A percentile compares a stretch with the other conserved stretches of the same genome.
Evolutionary conservation across 768 basidiomycete genomes (phyloP).

Genomic region (Boletus rubescentipes): DNA sequence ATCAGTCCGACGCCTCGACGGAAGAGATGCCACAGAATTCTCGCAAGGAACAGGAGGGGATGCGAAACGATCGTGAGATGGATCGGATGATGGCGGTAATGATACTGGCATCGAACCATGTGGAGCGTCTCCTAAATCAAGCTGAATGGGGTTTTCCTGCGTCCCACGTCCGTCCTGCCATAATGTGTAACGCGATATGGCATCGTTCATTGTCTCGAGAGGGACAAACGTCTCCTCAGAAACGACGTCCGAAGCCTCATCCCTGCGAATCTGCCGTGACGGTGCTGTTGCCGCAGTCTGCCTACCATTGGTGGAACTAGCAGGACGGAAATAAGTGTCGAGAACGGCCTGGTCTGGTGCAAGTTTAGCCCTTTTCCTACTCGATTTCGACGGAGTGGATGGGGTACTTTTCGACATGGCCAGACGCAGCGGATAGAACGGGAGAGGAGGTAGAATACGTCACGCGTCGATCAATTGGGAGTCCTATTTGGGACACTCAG

Average conservation of each 20-base stretch:
- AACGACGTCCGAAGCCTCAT: constrained; percentile 10
- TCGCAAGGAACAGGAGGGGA: constrained; percentile 10
- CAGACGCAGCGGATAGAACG: constrained; percentile 13
- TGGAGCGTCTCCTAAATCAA: constrained; percentile 21
- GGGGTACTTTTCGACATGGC: constrained; percentile 23
- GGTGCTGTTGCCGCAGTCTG: constrained; percentile 9
- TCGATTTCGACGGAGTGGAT: constrained; percentile 7
- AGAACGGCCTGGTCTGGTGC: constrained; percentile 19
- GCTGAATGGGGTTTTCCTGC: constrained; percentile 22
- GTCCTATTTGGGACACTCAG: constrained; percentile 21
- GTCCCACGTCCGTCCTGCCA: constrained; percentile 28
- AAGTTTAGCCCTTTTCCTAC: constrained; percentile 24
- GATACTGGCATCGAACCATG: constrained; percentile 7
- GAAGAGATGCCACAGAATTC: constrained; percentile 7
- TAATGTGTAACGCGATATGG: constrained; percentile 1
- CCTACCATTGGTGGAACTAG: constrained; percentile 11
- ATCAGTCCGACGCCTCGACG: constrained; percentile 3
- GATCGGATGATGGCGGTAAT: constrained; percentile 3
- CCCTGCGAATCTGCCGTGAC: constrained; percentile 18
- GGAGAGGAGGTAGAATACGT: constrained; percentile 17
- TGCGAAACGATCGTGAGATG: constrained; percentile 10
- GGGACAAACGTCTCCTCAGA: constrained; percentile 17
- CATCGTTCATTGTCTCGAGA: constrained; percentile 1
- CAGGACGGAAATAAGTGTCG: constrained; percentile 27
- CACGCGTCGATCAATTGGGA: constrained; percentile 26